A percentile compares a stretch with the other conserved stretches of the same genome.
Evolutionary conservation across 2,329 filamentous ascomycete genomes (phyloP).

Genomic region (Clonostachys solani): DNA sequence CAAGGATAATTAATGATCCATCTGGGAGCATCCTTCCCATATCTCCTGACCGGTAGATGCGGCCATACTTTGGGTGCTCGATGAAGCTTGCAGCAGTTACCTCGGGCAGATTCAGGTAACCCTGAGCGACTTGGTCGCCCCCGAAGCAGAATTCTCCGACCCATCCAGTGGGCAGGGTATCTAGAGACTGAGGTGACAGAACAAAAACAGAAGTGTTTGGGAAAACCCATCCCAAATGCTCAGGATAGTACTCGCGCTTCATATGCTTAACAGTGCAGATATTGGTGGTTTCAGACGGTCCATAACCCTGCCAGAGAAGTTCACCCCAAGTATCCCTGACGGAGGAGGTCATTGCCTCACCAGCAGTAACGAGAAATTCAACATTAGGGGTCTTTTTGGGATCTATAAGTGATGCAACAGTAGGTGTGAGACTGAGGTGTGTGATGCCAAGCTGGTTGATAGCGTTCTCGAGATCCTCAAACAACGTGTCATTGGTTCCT

Average conservation of each 20-base stretch:
- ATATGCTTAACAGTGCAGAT: conserved; percentile 76
- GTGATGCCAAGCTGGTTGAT: conserved; percentile 64
- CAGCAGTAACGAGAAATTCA: conserved; percentile 73
- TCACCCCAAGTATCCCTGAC: conserved; percentile 67
- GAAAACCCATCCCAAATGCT: conserved; percentile 73
- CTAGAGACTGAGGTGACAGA: conserved; percentile 35
- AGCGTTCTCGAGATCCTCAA: conserved; percentile 64
- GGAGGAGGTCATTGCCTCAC: conserved; percentile 71
- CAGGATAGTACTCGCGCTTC: conserved; percentile 50
- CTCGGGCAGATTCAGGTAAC: conserved; percentile 64
- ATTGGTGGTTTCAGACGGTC: conserved; percentile 82
- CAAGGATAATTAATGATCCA: conserved; percentile 68
- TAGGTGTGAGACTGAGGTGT: conserved; percentile 82
- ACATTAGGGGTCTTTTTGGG: conserved; percentile 67
- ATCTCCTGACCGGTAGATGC: conserved; percentile 79
- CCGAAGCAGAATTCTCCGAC: conserved; percentile 85
- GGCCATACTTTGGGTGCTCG: conserved; percentile 62
- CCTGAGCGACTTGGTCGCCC: conserved; percentile 73
- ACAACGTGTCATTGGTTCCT: conserved; percentile 68
- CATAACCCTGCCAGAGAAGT: conserved; percentile 75
- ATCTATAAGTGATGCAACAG: conserved; percentile 71
- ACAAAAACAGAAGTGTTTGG: conserved; percentile 74
- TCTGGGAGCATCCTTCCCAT: conserved; percentile 75
- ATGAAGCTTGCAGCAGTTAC: conserved; percentile 66
- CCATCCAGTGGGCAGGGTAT: conserved; percentile 62